Evolutionary conservation across 2,329 filamentous ascomycete species (phyloP).

Genomic region (Pseudodiploospora longispora): DNA sequence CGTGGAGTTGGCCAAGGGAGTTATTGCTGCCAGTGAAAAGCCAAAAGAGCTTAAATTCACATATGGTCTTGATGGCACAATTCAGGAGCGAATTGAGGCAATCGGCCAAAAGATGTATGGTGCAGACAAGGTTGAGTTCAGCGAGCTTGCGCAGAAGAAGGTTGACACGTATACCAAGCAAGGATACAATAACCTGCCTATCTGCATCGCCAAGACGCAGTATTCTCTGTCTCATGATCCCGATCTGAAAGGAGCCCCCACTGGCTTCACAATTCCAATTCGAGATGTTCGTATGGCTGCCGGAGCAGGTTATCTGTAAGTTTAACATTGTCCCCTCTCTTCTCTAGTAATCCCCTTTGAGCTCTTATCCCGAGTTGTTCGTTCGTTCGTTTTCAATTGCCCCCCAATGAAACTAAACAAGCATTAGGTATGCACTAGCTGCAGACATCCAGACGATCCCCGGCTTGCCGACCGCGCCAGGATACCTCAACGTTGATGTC

Average conservation of each 20-base stretch:
- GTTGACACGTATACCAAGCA: constrained; percentile 90
- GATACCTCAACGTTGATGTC: constrained; percentile 89
- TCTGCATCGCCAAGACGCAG: constrained; percentile 97
- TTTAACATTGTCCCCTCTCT: constrained; percentile 10
- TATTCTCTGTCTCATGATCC: constrained; percentile 94
- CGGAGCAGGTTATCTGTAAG: constrained; percentile 84
- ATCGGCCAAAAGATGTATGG: constrained; percentile 95
- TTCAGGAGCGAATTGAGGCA: constrained; percentile 82
- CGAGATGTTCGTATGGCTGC: constrained; percentile 89
- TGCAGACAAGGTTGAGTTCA: constrained; percentile 82
- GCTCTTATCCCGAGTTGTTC: no score
- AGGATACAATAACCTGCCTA: constrained; percentile 85
- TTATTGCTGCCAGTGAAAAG: constrained; percentile 75
- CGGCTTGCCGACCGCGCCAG: constrained; percentile 86
- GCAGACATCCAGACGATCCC: constrained; percentile 98
- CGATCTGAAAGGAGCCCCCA: constrained; percentile 86
- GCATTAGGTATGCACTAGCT: constrained; percentile 71
- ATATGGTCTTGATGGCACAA: constrained; percentile 69
- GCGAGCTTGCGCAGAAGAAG: constrained; percentile 90
- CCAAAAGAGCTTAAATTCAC: constrained; percentile 82
- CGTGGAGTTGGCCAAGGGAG: constrained; percentile 76
- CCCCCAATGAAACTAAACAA: constrained; percentile 15
- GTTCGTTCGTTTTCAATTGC: constrained; percentile 7
- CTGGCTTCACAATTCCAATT: constrained; percentile 90
- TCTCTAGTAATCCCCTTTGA: not conserved